Conservation (phyloP, 768 basidiomycete species). For the Rhizopogon salebrosus region DNA sequence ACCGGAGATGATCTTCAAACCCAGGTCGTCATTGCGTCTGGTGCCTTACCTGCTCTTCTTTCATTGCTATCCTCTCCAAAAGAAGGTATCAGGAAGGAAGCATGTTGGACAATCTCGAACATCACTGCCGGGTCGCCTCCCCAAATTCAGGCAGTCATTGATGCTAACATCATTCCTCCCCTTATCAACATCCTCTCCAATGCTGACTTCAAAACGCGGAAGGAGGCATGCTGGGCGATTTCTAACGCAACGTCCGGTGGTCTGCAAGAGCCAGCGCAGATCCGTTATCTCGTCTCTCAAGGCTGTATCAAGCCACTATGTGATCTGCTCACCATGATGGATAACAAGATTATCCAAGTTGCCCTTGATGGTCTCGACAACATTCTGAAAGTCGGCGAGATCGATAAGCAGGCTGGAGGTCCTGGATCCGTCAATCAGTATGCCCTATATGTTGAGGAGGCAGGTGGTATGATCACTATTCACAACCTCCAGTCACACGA, state of each 20-base stretch:
- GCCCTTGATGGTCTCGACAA: conserved; percentile 98
- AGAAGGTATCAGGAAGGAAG: conserved; percentile 98
- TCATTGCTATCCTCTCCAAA: conserved; percentile 93
- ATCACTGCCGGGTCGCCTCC: conserved; percentile 95
- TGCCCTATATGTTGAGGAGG: conserved; percentile 93
- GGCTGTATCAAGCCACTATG: conserved; percentile 99
- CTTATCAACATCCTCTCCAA: conserved; percentile 97
- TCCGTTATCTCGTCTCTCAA: conserved; percentile 95
- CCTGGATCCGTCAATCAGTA: conserved; percentile 88
- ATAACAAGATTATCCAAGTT: conserved; percentile 99
- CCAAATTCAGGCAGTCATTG: conserved; percentile 96
- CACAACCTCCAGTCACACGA: conserved; percentile 99
- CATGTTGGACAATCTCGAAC: conserved; percentile 99
- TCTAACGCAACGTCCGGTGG: conserved; percentile 99
- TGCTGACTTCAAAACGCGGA: conserved; percentile 98
- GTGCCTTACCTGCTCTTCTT: conserved; percentile 91
- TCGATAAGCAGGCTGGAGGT: conserved; percentile 80
- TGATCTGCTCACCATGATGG: conserved; percentile 95
- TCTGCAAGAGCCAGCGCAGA: conserved; percentile 92
- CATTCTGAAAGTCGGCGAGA: conserved; percentile 95
- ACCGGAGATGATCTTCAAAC: conserved; percentile 99
- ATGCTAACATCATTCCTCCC: conserved; percentile 96
- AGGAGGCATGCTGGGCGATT: conserved; percentile 99
- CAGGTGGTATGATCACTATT: conserved; percentile 97
- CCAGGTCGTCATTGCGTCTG: conserved; percentile 97